These are phyloP conservation scores for Naganishia friedmannii DNA, from an alignment of 768 basidiomycete genomes.

Conservation along the genomic window DNA sequence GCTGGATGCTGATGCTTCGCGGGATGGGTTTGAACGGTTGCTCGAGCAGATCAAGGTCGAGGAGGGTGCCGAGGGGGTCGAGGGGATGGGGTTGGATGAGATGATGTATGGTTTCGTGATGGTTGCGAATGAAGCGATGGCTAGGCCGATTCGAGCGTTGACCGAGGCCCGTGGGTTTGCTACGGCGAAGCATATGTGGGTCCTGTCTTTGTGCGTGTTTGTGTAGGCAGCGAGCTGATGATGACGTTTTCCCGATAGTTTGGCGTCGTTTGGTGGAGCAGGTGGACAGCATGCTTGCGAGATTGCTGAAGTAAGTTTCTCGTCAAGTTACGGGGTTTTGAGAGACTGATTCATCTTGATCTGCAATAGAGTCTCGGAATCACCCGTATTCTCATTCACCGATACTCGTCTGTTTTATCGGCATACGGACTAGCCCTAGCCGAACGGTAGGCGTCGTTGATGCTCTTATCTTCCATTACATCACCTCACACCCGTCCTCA, in stretches of 20 bases:
- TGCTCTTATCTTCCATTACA: not conserved
- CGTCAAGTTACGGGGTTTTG: no score
- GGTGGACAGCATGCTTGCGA: conserved; percentile 49
- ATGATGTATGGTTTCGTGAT: conserved; percentile 88
- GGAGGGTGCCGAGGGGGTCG: conserved; percentile 54
- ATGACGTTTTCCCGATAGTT: conserved; percentile 34
- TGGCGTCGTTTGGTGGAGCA: conserved; percentile 52
- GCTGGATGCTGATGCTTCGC: conserved; percentile 70
- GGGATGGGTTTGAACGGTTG: conserved; percentile 65
- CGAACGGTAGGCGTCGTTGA: conserved; percentile 38
- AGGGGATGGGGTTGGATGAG: conserved; percentile 68
- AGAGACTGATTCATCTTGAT: not conserved
- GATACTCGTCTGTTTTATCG: conserved; percentile 87
- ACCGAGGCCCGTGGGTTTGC: conserved; percentile 87
- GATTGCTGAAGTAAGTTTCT: conserved; percentile 37
- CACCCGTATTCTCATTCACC: conserved; percentile 41
- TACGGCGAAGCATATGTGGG: conserved; percentile 68
- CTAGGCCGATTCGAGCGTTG: conserved; percentile 81
- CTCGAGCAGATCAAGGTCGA: conserved; percentile 65
- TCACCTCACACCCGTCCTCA: not conserved
- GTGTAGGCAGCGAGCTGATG: conserved; percentile 2
- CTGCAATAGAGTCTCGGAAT: conserved; percentile 28
- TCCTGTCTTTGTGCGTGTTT: conserved; percentile 21
- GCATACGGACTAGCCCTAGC: conserved; percentile 76
- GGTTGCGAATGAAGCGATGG: conserved; percentile 99